These are phyloP conservation scores for Phytophthora citrophthora DNA, from an alignment of 352 stramenopile species.

Conservation along the genomic window DNA sequence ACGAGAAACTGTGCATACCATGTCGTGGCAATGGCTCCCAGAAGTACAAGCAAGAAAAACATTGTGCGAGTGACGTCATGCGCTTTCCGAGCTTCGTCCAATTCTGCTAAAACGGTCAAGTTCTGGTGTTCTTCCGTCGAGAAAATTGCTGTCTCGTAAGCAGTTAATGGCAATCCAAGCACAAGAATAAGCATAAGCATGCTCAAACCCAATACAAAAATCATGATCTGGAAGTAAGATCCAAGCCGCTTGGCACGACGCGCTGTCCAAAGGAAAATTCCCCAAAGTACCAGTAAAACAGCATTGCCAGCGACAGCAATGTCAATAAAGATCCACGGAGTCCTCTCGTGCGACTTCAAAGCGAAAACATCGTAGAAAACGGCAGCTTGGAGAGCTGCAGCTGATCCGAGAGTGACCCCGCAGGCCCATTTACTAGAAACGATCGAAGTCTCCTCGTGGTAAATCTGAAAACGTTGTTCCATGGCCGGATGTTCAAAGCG, in stretches of 20 bases:
- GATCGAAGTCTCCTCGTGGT: slow-evolving; percentile 61
- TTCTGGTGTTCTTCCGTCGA: slow-evolving; percentile 9
- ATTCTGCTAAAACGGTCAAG: slow-evolving; percentile 8
- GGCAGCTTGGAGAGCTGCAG: slow-evolving; percentile 50
- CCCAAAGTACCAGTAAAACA: slow-evolving; percentile 24
- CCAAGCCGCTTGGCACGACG: slow-evolving; percentile 22
- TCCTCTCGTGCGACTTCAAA: slow-evolving; percentile 23
- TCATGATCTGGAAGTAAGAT: slow-evolving; percentile 41
- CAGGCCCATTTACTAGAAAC: slow-evolving; percentile 43
- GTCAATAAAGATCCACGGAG: slow-evolving; percentile 38
- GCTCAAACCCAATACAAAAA: slow-evolving; percentile 37
- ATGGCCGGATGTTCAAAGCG: slow-evolving; percentile 51
- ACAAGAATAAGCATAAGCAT: slow-evolving; percentile 40
- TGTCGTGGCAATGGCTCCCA: slow-evolving; percentile 53
- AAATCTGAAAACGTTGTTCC: slow-evolving; percentile 64
- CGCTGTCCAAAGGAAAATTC: slow-evolving; percentile 33
- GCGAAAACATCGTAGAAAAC: slow-evolving; percentile 33
- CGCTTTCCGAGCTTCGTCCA: slow-evolving; percentile 26
- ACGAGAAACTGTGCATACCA: slow-evolving; percentile 67
- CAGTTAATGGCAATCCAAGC: slow-evolving; percentile 48
- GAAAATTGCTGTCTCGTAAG: slow-evolving; percentile 13
- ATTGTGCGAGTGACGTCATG: slow-evolving; percentile 57
- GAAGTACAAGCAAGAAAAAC: slow-evolving; percentile 57
- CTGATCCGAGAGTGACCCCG: slow-evolving; percentile 33
- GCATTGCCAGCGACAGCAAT: slow-evolving; percentile 19